phyloP scores from a whole-genome alignment of 2,329 filamentous ascomycete genomes.

The Colletotrichum tabaci region DNA sequence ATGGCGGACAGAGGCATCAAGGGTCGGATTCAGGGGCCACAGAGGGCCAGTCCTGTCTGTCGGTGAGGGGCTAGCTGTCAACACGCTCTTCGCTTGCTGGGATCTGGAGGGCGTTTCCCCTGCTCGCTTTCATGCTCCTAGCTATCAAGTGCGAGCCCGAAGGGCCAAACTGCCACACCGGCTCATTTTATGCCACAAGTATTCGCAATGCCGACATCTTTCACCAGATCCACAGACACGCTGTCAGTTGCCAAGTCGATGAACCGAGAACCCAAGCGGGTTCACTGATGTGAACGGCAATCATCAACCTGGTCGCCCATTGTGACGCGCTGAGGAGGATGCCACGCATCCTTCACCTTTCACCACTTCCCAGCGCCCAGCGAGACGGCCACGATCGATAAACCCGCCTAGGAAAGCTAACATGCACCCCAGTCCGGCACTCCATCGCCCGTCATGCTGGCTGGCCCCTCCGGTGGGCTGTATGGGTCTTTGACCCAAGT shows the following conservation, averaged over 20 bases:
- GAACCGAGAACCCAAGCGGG: background rate
- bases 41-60: constrained; percentile 13
- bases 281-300: background rate
- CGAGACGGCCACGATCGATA: background rate
- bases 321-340: constrained; percentile 2
- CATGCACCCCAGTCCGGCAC: constrained; percentile 34
- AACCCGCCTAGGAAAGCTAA: background rate
- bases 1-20: constrained; percentile 16
- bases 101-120: background rate
- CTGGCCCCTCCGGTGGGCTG: constrained; percentile 15
- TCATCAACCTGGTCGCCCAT: background rate
- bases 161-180: background rate
- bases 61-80: constrained; percentile 3
- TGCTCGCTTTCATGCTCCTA: background rate
- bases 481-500: constrained; percentile 10
- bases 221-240: background rate
- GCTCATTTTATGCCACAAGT: background rate
- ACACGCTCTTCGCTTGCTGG: constrained; percentile 6
- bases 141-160: background rate
- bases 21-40: background rate
- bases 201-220: background rate
- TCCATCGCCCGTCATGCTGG: background rate
- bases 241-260: background rate
- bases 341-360: background rate
- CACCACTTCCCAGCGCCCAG: background rate